Percentiles rank a stretch among this genome's conserved stretches.
phyloP scores from a whole-genome alignment of 306 rosid species.

The Herpetospermum pedunculosum region DNA sequence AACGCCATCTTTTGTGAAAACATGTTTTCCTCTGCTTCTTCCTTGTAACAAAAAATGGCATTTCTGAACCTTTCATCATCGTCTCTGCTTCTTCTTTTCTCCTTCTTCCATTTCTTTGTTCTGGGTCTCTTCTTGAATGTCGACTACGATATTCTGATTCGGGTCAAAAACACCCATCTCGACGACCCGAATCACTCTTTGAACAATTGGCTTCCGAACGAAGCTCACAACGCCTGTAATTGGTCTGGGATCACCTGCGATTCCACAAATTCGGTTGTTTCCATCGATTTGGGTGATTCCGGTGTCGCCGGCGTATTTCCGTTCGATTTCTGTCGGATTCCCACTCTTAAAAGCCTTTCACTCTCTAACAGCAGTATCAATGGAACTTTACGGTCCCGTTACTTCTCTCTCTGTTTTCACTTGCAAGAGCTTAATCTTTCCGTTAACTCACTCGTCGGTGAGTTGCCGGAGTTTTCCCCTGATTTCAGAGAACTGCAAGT shows the following conservation, averaged over 20 bases:
- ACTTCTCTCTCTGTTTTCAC: constrained; percentile 43
- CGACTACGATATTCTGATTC: constrained; percentile 37
- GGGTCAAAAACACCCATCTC: constrained; percentile 40
- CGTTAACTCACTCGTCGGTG: constrained; percentile 34
- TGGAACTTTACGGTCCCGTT: constrained; percentile 25
- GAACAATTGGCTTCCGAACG: constrained; percentile 29
- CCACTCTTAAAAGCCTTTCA: constrained; percentile 39
- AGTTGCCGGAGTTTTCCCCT: constrained; percentile 42
- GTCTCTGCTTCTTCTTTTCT: background rate
- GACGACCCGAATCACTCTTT: constrained; percentile 40
- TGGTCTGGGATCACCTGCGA: constrained; percentile 73
- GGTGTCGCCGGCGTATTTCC: constrained; percentile 47
- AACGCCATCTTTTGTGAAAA: background rate
- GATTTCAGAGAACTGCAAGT: constrained; percentile 20
- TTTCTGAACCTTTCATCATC: background rate
- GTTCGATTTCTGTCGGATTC: constrained; percentile 49
- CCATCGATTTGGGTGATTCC: constrained; percentile 31
- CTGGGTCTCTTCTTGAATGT: constrained; percentile 10
- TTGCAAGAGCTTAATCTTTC: constrained; percentile 46
- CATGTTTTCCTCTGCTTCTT: background rate
- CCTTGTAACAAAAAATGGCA: no score
- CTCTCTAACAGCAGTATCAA: constrained; percentile 22
- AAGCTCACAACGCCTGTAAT: constrained; percentile 29
- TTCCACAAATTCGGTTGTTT: constrained; percentile 11
- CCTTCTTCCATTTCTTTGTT: constrained; percentile 7